Base-by-base conservation (phyloP, 176 grass and related monocot genomes). In the Leersia perrieri region DNA sequence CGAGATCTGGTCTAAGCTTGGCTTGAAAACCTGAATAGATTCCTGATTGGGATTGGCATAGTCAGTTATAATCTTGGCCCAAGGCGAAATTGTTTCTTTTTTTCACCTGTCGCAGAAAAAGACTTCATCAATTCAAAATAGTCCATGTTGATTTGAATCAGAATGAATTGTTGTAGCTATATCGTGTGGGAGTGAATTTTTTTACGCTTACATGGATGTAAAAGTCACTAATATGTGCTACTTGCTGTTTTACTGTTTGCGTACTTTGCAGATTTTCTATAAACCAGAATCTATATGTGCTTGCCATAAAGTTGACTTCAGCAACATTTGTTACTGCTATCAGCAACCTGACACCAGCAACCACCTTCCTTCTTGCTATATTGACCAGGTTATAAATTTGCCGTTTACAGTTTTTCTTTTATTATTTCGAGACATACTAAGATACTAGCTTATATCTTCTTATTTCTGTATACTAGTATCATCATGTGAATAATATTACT, bases 291-390 rank as follows among this genome's bases (percentile, higher is more conserved):
- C 58, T 91, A 0, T 91, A 87, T 33, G 71, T 87, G 22, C 25
- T 78, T 16, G 80, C 80, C 33, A 87, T 91, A 70, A 92, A 88
- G 73, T 63, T 85, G 22, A 88, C 90, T 49, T 79, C 86, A 11
- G 57, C 86, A 4, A 92, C 86, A 18, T 79, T 80, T 45, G 78
- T 76, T 11, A 82, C 81, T 14, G 90, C 90, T 26, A 74, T 92
- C 60, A 78, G 18, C 76, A 92, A 92, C 69, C 79, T 83, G 7
- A 73, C 82, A 18, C 86, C 90, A 28, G 70, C 86, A 74, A 63
- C 83, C 11, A 91, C 89, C 3, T 91, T 87, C 68, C 16, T 91
- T 53, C 69, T 88, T 42, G 86, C 83, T 27, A 29, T 92, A 31
- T 60, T 67, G 71, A 83, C 80, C 40, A 83, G 73, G 86, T 82